Evolutionary conservation across 108 stramenopile genomes (phyloP), one percentile per base, ranked within the genome.

Genomic region (Nannochloropsis salina): DNA sequence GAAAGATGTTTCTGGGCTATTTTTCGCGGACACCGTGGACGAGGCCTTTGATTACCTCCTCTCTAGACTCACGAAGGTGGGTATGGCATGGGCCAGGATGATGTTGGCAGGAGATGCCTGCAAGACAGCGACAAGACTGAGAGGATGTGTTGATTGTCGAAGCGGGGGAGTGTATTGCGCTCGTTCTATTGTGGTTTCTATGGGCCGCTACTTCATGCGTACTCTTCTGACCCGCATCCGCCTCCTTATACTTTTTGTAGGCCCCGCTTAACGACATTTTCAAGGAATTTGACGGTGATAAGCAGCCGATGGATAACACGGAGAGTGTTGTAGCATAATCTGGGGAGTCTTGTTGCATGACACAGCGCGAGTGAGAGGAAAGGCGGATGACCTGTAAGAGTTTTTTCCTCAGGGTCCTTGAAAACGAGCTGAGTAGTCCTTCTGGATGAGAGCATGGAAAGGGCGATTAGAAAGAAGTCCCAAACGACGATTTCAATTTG

Each of bases 11-110:
- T 42, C 42, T 15, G 82, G 18, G 12, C 82, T 82, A 1, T 82
- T 82, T 43, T 82, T 82, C 18, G 43, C 82, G 12, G 82, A 82
- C 82, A 43, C 82, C 1, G 82, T 82, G 15, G 82, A 82, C 15
- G 82, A 82, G 18, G 82, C 82, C 43, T 82, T 15, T 18, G 82
- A 42, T 10, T 82, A 82, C 43, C 42, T 82, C 43, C 42, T 43
- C 12, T 43, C 82, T 1, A 42, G 18, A 15, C 82, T 82, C 82
- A 82, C 82, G 12, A 82, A 51, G 47, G 47, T 51, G 15, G 47
- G 47, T 10, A 51, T 10, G 47, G 47, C 10, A 51, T 10, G 47
- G 15, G 47, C 12, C 1, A 51, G 47, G 47, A 15, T 10, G 47
- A 15, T 10, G 10, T 51, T 10, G 15, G 47, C 12, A 0, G 15